phyloP scores from a whole-genome alignment of 2,329 filamentous ascomycete species.

The Aspergillus spinulosporus region DNA sequence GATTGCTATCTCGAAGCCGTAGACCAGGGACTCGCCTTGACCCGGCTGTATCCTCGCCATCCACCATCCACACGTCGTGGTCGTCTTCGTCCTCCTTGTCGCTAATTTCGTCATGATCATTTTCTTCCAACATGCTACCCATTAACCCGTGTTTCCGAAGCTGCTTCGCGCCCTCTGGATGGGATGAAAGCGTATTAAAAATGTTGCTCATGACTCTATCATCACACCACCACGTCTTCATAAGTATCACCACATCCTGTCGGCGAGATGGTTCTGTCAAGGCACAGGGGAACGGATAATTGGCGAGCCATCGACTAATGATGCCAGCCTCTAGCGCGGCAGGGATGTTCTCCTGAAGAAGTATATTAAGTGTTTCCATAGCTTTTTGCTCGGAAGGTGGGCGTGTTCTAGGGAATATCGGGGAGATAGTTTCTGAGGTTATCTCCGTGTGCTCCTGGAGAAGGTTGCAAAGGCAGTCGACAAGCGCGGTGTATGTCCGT shows the following conservation, averaged over 20 bases:
- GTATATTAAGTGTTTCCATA: constrained; percentile 57
- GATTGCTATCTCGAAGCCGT: constrained; percentile 35
- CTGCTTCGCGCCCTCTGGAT: constrained; percentile 43
- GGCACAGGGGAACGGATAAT: constrained; percentile 67
- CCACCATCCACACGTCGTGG: constrained; percentile 53
- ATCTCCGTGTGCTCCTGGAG: constrained; percentile 40
- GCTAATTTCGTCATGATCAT: constrained; percentile 52
- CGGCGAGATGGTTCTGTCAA: constrained; percentile 50
- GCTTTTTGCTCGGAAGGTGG: constrained; percentile 47
- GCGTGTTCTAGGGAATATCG: constrained; percentile 42
- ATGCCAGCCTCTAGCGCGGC: constrained; percentile 63
- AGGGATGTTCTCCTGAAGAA: constrained; percentile 62
- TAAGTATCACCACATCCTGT: constrained; percentile 42
- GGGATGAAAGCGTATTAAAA: constrained; percentile 39
- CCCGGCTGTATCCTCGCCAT: constrained; percentile 55
- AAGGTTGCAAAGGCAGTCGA: constrained; percentile 46
- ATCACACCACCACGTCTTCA: constrained; percentile 45
- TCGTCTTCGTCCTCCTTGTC: constrained; percentile 55
- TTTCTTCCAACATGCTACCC: constrained; percentile 50
- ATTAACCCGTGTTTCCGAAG: constrained; percentile 45
- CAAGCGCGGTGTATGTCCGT: constrained; percentile 40
- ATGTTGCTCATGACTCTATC: constrained; percentile 48
- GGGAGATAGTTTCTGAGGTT: constrained; percentile 36
- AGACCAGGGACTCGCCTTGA: constrained; percentile 34
- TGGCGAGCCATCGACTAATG: constrained; percentile 71